These are phyloP conservation scores for Selaginella tamariscina DNA, from an alignment of 75 land plant genomes.

Conservation along the genomic window DNA sequence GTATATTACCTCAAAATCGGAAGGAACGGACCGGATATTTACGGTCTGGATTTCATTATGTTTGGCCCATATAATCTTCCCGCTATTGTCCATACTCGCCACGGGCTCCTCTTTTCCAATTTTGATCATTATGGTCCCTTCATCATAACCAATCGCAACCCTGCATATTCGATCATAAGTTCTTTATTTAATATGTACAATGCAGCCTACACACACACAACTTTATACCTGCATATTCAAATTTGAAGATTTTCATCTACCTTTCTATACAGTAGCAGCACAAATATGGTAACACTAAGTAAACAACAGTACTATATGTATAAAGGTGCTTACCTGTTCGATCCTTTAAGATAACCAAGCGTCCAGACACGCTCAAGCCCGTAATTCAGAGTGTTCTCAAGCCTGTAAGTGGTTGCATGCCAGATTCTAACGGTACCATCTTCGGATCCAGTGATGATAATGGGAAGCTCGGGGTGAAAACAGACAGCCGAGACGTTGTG, in stretches of 20 bases:
- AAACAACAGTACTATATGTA: background rate
- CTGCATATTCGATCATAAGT: slow-evolving; percentile 36
- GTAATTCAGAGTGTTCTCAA: slow-evolving; percentile 88
- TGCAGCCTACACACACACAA: too few relatives aligned
- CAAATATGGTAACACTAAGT: background rate
- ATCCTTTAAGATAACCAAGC: slow-evolving; percentile 60
- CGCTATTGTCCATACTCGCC: slow-evolving; percentile 93
- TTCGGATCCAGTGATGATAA: slow-evolving; percentile 75
- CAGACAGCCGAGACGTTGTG: slow-evolving; percentile 83
- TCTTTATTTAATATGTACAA: background rate
- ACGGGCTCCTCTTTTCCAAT: slow-evolving; percentile 93
- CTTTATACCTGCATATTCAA: too few relatives aligned
- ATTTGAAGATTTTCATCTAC: too few relatives aligned
- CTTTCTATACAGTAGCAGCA: too few relatives aligned
- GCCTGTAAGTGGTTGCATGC: slow-evolving; percentile 76
- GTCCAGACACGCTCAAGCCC: slow-evolving; percentile 89
- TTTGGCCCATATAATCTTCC: slow-evolving; percentile 95
- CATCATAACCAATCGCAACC: slow-evolving; percentile 97
- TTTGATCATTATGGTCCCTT: slow-evolving; percentile 97
- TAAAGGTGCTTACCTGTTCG: slow-evolving; percentile 45
- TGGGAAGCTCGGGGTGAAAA: slow-evolving; percentile 85
- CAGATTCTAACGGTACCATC: slow-evolving; percentile 84
- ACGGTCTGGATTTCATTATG: slow-evolving; percentile 98
- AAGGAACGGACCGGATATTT: slow-evolving; percentile 70
- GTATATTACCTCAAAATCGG: slow-evolving; percentile 78